Evolutionary conservation across 2,329 filamentous ascomycete genomes (phyloP).

Genomic region (Ophiocordyceps camponoti-floridani): DNA sequence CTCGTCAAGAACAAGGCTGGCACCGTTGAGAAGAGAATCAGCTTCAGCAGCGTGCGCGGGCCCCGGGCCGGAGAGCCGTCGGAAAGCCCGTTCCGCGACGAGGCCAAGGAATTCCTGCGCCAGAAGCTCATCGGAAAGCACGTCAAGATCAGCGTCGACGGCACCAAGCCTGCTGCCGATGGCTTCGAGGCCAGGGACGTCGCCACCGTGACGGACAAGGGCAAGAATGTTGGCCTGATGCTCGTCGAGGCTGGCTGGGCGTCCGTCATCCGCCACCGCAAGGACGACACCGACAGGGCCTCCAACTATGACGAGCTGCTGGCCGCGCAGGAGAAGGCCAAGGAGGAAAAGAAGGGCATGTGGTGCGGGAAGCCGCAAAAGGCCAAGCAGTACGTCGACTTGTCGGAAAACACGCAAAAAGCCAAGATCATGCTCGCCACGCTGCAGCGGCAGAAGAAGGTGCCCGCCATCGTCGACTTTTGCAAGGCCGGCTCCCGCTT

Average conservation of each 20-base stretch:
- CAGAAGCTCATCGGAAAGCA: constrained; percentile 94
- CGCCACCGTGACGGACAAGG: constrained; percentile 66
- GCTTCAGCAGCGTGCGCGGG: constrained; percentile 80
- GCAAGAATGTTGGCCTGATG: constrained; percentile 69
- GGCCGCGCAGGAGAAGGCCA: constrained; percentile 63
- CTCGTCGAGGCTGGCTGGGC: constrained; percentile 89
- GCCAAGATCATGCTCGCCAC: constrained; percentile 85
- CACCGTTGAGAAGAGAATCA: constrained; percentile 68
- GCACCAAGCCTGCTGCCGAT: constrained; percentile 74
- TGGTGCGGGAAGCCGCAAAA: constrained; percentile 84
- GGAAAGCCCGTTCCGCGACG: constrained; percentile 74
- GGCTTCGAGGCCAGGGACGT: constrained; percentile 92
- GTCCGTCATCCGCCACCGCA: constrained; percentile 84
- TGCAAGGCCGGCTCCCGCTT: constrained; percentile 96
- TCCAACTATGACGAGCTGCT: constrained; percentile 85
- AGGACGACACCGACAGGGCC: constrained; percentile 85
- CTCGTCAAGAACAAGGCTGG: constrained; percentile 73
- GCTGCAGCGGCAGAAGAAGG: constrained; percentile 77
- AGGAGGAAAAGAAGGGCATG: constrained; percentile 81
- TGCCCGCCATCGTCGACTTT: constrained; percentile 88
- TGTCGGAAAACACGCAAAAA: constrained; percentile 84
- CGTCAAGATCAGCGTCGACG: constrained; percentile 75
- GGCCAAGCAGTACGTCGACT: constrained; percentile 67
- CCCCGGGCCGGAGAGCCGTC: constrained; percentile 78
- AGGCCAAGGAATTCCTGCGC: constrained; percentile 89